Base-by-base conservation (phyloP, 2,329 filamentous ascomycete species). In the Calonectria crousiana region DNA sequence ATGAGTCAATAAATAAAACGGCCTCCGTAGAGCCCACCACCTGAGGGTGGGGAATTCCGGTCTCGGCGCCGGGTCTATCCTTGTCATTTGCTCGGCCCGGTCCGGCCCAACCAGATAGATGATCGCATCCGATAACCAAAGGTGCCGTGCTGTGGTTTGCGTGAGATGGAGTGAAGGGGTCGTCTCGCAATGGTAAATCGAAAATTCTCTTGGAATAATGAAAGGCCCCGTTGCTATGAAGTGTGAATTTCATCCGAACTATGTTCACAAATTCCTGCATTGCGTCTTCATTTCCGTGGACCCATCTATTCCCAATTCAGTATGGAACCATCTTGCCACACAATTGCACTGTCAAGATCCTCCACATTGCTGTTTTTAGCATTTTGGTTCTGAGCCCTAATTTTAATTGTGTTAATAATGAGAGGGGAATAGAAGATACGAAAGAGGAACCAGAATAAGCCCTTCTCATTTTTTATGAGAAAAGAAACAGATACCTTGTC, bases 61-160 rank as follows among this genome's bases (percentile, higher is more conserved):
- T 74, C 71, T 49, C 58, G 69, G 66, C 72, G 52, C 73, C 73
- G 76, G 67, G 62, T 56, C 74, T 44, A 75, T 67, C 64, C 67
- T 73, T 62, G 71, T 78, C 67, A 47, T 8, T 38, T 49, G 49
- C 71, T 78, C 78, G 78, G 78, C 76, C 76, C 78, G 78, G 78
- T 77, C 78, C 78, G 78, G 73, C 68, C 71, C 49, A 36, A 53
- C 56, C 56, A 38, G 56, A 53, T 58, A 38, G 56, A 53, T 58
- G 30, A 66, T 66, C 51, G 51, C 44, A 47, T 47, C 44, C 44
- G 44, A 47, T 18, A 52, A 44, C 47, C 66, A 49, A 49, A 49
- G 58, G 30, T 41, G 26, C 49, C 58, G 34, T 28, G 36, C 56
- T 26, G 38, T 23, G 5, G 3, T 4, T 13, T 41, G 23, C 16